Percentiles rank a stretch among this genome's conserved stretches.
Conservation (phyloP, 2,329 filamentous ascomycete genomes). For the Aspergillus terreus region DNA sequence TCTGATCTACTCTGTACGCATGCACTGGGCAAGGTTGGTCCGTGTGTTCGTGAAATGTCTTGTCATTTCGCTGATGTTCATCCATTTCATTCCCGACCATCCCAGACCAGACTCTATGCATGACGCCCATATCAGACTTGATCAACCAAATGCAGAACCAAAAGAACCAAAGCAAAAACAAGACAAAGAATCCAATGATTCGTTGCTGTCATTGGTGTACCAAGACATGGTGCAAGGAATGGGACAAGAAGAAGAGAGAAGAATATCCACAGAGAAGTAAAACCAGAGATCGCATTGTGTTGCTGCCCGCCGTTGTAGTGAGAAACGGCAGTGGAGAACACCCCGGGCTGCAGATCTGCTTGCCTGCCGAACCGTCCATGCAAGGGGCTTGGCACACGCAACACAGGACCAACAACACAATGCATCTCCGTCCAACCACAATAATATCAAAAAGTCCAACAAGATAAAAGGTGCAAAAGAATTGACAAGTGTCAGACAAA, state of each 20-base stretch:
- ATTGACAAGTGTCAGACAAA: conserved; percentile 12
- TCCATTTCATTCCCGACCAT: conserved; percentile 4
- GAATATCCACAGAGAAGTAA: conserved; percentile 21
- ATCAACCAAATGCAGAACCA: background rate
- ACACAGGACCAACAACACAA: background rate
- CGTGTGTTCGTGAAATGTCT: background rate
- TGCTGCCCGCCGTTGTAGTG: background rate
- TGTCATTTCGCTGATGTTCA: conserved; percentile 13
- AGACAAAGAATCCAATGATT: conserved; percentile 12
- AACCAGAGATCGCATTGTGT: background rate
- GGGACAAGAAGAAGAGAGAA: background rate
- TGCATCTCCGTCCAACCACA: background rate
- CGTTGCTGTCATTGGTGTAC: conserved; percentile 15
- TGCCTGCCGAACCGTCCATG: background rate
- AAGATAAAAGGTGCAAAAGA: conserved; percentile 8
- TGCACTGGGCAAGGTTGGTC: background rate
- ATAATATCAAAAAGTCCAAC: conserved; percentile 7
- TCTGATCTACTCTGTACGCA: too few species aligned
- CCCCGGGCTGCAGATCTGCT: background rate
- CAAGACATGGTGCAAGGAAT: conserved; percentile 2
- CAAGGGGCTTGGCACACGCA: background rate
- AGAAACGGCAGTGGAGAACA: background rate
- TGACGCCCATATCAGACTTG: conserved; percentile 13
- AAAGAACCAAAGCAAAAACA: conserved; percentile 3
- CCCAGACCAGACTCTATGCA: conserved; percentile 12